Base-by-base conservation (phyloP, 768 basidiomycete genomes). In the Tricholoma sp. region DNA sequence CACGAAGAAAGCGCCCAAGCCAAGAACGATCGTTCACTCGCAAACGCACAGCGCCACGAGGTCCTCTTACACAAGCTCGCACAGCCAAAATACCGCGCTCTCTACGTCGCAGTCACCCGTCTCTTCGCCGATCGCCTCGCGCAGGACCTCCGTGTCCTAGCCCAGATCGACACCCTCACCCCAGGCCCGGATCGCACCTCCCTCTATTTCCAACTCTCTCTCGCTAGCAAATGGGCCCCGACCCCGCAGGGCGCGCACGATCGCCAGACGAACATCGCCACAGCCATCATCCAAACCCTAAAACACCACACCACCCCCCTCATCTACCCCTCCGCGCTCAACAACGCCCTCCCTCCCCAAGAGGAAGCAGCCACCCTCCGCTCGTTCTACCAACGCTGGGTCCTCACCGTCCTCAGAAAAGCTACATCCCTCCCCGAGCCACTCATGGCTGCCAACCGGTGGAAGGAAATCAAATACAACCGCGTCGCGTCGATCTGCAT, bases 151-250 rank as follows among this genome's bases (percentile, higher is more conserved):
- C 52, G 61, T 1, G 59, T 77, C 6, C 71, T 85, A 24, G 52
- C 64, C 4, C 60, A 75, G 58, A 62, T 78, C 11, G 61, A 73
- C 5, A 54, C 64, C 1, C 69, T 83, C 19, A 64, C 73, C 1
- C 61, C 61, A 0, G 66, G 67, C 8, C 65, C 66, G 1, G 67
- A 71, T 24, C 71, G 67, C 5, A 59, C 67, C 5, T 52, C 61
- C 4, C 67, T 79, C 21, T 61, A 77, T 5, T 75, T 69, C 58
- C 69, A 74, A 31, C 70, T 89, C 18, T 80, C 80, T 6, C 77
- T 88, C 14, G 85, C 79, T 0, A 77, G 77, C 1, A 91, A 89
- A 67, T 90, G 87, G 87, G 86, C 86, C 0, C 87, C 88, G 0
- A 80, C 81, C 2, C 82, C 83, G 11, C 75, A 67, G 3, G 71